Evolutionary conservation across 1,139 yeast genomes (phyloP), one percentile per base, ranked within the genome.

Genomic region (Waltiozyma sp.): DNA sequence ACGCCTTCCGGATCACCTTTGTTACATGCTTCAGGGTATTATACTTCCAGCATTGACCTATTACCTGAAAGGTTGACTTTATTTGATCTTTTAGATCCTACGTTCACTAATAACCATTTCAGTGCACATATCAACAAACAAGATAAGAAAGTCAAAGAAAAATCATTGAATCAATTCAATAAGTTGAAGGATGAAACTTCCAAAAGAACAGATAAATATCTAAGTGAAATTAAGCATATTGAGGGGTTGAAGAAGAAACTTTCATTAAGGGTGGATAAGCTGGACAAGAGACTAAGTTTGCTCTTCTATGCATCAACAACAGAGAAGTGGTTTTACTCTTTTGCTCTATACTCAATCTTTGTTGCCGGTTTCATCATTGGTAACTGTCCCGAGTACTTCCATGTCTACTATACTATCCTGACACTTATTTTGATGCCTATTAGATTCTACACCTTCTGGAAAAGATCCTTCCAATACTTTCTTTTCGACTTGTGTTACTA

Each of bases 401-500:
- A 88, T 51, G 61, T 80, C 3, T 75, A 80, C 52, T 91, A 91
- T 60, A 77, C 95, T 0, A 64, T 64, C 0, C 63, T 86, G 43
- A 72, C 82, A 48, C 57, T 66, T 8, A 52, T 83, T 1, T 67
- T 91, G 48, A 76, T 89, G 80, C 97, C 98, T 0, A 78, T 89
- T 41, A 68, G 98, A 44, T 73, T 83, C 54, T 81, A 87, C 62
- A 77, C 94, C 1, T 91, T 86, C 62, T 83, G 81, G 64, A 84
- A 84, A 59, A 72, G 70, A 41, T 75, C 84, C 15, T 87, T 73
- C 63, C 95, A 89, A 49, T 91, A 86, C 63, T 91, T 80, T 58
- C 68, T 91, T 59, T 97, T 96, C 0, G 98, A 91, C 61, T 69
- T 91, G 51, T 91, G 98, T 63, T 91, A 91, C 61, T 91, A 83